Base-by-base conservation (phyloP, 805 yeast genomes). In the Yamadazyma endophytica region DNA sequence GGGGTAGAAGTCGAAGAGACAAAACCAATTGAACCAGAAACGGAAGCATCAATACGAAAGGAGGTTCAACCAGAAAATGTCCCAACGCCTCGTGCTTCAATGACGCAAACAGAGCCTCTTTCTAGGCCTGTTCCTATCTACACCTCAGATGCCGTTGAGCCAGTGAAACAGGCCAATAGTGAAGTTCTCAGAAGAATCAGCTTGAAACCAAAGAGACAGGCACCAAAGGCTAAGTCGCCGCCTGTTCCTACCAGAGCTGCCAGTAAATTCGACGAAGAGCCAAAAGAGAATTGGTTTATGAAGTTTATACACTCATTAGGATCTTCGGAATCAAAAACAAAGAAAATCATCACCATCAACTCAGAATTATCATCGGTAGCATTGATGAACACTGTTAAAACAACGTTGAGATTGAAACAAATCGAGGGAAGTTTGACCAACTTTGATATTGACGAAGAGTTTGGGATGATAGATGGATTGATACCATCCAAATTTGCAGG, bases 371-470 rank as follows among this genome's bases (percentile, higher is more conserved):
- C 43, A 9, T 46, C 69, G 3, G 31, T 17, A 4, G 59, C 58
- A 16, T 54, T 66, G 26, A 50, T 56, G 36, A 39, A 58, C 16
- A 49, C 61, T 7, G 54, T 66, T 33, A 60, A 56, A 33, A 58
- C 57, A 31, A 70, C 71, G 6, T 49, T 73, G 32, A 63, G 61
- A 39, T 49, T 72, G 46, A 70, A 71, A 43, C 52, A 60, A 33
- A 60, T 69, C 32, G 78, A 73, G 47, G 79, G 79, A 0, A 60
- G 77, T 3, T 58, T 73, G 8, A 49, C 54, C 12, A 54, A 57
- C 16, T 66, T 65, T 9, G 61, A 59, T 2, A 53, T 70, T 22
- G 70, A 63, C 35, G 70, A 67, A 31, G 67, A 61, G 32, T 60
- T 62, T 39, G 65, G 70, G 4, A 40, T 59, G 11, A 61, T 73